Evolutionary conservation across 345 rosid genomes (phyloP).

Genomic region (Aquilaria malaccensis): DNA sequence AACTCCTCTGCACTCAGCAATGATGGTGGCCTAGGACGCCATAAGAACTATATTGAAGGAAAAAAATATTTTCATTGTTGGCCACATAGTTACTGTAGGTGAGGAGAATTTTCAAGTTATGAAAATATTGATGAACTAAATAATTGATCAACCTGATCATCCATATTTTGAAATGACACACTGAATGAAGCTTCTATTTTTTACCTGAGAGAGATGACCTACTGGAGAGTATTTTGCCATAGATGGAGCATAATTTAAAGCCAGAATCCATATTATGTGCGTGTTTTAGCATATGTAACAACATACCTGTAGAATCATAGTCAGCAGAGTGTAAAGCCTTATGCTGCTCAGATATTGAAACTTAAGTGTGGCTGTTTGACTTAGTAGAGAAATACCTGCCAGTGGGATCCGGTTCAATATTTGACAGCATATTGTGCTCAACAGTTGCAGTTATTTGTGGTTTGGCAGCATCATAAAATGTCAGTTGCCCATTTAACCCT

Average conservation of each 20-base stretch:
- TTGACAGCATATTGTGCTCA: conserved; percentile 84
- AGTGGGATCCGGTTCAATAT: conserved; percentile 89
- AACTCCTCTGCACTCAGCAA: conserved; percentile 17
- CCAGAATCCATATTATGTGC: conserved; percentile 94
- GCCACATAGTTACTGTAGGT: background rate
- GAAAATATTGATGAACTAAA: no score
- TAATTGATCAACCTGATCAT: no score
- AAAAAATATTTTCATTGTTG: background rate
- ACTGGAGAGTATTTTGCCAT: conserved; percentile 73
- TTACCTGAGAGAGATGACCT: conserved; percentile 90
- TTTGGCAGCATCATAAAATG: conserved; percentile 77
- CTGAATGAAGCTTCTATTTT: background rate
- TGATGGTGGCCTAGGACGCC: conserved; percentile 21
- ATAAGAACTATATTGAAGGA: conserved; percentile 6
- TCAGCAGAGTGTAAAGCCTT: background rate
- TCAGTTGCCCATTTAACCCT: conserved; percentile 83
- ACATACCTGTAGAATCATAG: conserved; percentile 42
- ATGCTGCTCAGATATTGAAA: background rate
- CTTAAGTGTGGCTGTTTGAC: no score
- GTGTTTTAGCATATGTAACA: conserved; percentile 67
- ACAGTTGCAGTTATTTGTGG: conserved; percentile 83
- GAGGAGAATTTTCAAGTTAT: no score
- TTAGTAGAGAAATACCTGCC: conserved; percentile 47
- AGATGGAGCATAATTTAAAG: conserved; percentile 80
- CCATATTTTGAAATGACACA: no score